A percentile compares a stretch with the other conserved stretches of the same genome.
Conservation (phyloP, 352 stramenopile genomes). For the Phytophthora ohioensis region DNA sequence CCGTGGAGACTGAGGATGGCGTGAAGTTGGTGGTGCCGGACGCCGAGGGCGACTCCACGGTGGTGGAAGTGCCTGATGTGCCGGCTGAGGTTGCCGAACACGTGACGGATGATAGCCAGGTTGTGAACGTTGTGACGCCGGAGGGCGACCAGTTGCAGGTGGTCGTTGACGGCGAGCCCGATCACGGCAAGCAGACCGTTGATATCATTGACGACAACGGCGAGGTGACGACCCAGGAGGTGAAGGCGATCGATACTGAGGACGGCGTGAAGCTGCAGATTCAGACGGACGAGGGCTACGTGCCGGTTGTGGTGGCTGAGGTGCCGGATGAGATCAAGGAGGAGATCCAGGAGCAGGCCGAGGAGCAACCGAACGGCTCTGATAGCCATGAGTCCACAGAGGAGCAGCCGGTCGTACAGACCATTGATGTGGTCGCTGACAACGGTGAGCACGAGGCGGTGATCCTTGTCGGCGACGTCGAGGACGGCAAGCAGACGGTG, state of each 20-base stretch:
- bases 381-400: not conserved
- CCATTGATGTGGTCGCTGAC: slow-evolving; percentile 3
- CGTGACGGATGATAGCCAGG: slow-evolving; percentile 9
- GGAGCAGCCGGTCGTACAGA: slow-evolving; percentile 9
- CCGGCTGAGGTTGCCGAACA: slow-evolving; percentile 25
- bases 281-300: slow-evolving; percentile 9
- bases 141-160: slow-evolving; percentile 11
- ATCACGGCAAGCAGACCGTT: slow-evolving; percentile 14
- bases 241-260: not conserved
- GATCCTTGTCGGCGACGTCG: slow-evolving; percentile 10
- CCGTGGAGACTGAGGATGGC: slow-evolving; percentile 4
- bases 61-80: slow-evolving; percentile 12
- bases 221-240: slow-evolving; percentile 7
- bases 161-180: slow-evolving; percentile 12
- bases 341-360: not conserved
- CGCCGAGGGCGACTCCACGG: not conserved
- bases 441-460: slow-evolving; percentile 14
- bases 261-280: slow-evolving; percentile 15
- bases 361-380: not conserved
- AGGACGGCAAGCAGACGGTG: slow-evolving; percentile 15
- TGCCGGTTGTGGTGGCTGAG: slow-evolving; percentile 2
- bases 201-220: slow-evolving; percentile 14
- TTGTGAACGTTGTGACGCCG: slow-evolving; percentile 17
- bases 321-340: slow-evolving; percentile 10
- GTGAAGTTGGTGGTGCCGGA: slow-evolving; percentile 18